Evolutionary conservation across 2,329 filamentous ascomycete genomes (phyloP), one percentile per base, ranked within the genome.

Genomic region (Exophiala spinifera): DNA sequence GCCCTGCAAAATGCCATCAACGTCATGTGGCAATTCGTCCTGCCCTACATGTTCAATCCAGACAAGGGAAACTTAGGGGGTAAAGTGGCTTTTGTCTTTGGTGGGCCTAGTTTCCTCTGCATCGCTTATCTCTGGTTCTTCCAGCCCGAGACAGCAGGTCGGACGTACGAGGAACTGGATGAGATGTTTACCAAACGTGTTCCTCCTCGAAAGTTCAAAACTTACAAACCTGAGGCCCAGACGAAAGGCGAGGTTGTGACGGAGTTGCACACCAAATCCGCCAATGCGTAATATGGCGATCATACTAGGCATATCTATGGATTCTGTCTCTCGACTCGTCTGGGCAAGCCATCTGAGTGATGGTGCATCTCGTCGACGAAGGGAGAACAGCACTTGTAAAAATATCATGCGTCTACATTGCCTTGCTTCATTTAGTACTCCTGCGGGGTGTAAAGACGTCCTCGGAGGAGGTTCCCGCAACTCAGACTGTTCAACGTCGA

Each of bases 81-180:
- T 5, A 71, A 72, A 52, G 65, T 65, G 0, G 67, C 64, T 0
- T 75, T 75, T 57, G 73, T 77, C 57, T 77, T 70, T 69, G 70
- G 64, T 7, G 67, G 60, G 1, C 42, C 69, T 4, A 63, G 63
- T 3, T 62, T 70, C 1, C 17, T 69, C 10, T 49, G 39, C 19
- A n/a, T 34, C 5, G 33, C 46, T 1, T 46, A 46, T 17, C 40
- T 49, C 23, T 74, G 68, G 68, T 64, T 66, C 1, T 74, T 67
- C 58, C 64, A 73, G 65, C 28, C 72, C 70, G 1, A 76, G 75
- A 6, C 79, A 76, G 48, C 74, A 70, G 49, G 44, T 19, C 17
- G 25, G 15, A 33, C 25, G 8, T 33, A 15, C 44, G 44, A 33
- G 15, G 44, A 47, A 25, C n/a, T 20, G 25, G 31, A 36, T n/a